These are phyloP conservation scores for Talaromyces islandicus DNA, from an alignment of 2,329 filamentous ascomycete genomes.

Conservation along the genomic window DNA sequence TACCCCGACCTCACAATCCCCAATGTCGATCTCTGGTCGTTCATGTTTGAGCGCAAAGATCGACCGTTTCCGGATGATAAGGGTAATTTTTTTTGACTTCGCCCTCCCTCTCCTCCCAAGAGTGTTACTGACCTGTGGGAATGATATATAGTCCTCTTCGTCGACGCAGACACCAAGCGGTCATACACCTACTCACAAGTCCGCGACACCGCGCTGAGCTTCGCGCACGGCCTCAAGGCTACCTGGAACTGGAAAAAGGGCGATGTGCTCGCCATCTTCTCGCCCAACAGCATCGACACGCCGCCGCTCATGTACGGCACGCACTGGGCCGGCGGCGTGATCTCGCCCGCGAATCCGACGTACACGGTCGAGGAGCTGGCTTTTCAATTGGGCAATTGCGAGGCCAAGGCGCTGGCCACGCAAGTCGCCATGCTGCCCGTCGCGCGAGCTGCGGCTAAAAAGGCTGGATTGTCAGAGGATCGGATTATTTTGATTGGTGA, in stretches of 20 bases:
- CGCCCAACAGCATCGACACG: constrained; percentile 81
- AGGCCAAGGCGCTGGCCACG: constrained; percentile 69
- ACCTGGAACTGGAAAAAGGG: constrained; percentile 73
- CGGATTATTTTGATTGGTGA: constrained; percentile 71
- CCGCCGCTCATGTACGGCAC: constrained; percentile 70
- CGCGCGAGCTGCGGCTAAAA: constrained; percentile 61
- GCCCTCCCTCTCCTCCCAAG: neutral
- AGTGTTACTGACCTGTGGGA: neutral
- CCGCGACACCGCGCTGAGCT: constrained; percentile 61
- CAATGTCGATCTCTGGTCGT: constrained; percentile 68
- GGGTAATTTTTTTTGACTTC: constrained; percentile 42
- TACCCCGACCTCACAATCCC: constrained; percentile 65
- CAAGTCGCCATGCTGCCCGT: constrained; percentile 61
- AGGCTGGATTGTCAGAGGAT: constrained; percentile 64
- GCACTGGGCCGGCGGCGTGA: constrained; percentile 74
- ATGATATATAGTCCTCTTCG: constrained; percentile 60
- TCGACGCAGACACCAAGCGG: constrained; percentile 64
- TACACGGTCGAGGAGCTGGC: constrained; percentile 80
- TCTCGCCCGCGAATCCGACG: constrained; percentile 81
- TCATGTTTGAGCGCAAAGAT: constrained; percentile 66
- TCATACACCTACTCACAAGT: constrained; percentile 67
- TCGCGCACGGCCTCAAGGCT: constrained; percentile 72
- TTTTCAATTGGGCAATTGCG: constrained; percentile 74
- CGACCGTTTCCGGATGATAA: constrained; percentile 65
- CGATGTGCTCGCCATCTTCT: constrained; percentile 76